Evolutionary conservation across 2,329 filamentous ascomycete species (phyloP), one percentile per base, ranked within the genome.

Genomic region (Ilyonectria robusta): DNA sequence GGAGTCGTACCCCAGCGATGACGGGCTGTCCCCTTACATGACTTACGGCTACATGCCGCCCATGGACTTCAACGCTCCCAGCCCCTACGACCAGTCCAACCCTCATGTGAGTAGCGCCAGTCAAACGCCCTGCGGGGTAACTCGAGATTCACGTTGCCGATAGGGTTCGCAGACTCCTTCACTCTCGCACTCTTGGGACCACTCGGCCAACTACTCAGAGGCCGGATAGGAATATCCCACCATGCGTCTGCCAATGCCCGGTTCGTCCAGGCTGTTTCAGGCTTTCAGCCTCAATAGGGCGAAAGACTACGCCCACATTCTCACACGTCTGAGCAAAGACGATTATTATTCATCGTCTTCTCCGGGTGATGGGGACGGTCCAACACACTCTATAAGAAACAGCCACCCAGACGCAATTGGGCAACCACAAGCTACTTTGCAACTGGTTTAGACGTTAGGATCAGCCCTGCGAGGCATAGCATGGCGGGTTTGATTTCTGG

Each of bases 171-270:
- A 94, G 92, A 94, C 92, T 80, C 92, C 92, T 83, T 91, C 92
- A 77, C 88, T 94, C 75, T 92, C 91, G 76, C 91, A 92, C 78
- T 92, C 89, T 29, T 93, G 90, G 79, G 91, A 93, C 75, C 88
- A 90, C 78, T 93, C 91, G 60, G 83, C 87, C 67, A 86, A 84
- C 75, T 89, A 88, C 79, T 91, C 88, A 33, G 89, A 91, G 73
- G 83, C 86, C 67, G 86, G 87, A 63, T 90, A 88, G 76, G 87
- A 89, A 71, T 91, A 91, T 81, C 91, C 91, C 40, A 88, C 87
- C 47, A 94, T 92, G 59, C 92, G 92, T 67, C 82, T 92, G 71
- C 93, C 91, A 19, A 91, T 93, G 88, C 91, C 91, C 33, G 87
- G 86, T 50, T 93, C 91, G 50, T 92, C 92, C 48, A 86, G 85